Evolutionary conservation across 345 rosid genomes (phyloP), one percentile per base, ranked within the genome.

Genomic region (Boechera stricta): DNA sequence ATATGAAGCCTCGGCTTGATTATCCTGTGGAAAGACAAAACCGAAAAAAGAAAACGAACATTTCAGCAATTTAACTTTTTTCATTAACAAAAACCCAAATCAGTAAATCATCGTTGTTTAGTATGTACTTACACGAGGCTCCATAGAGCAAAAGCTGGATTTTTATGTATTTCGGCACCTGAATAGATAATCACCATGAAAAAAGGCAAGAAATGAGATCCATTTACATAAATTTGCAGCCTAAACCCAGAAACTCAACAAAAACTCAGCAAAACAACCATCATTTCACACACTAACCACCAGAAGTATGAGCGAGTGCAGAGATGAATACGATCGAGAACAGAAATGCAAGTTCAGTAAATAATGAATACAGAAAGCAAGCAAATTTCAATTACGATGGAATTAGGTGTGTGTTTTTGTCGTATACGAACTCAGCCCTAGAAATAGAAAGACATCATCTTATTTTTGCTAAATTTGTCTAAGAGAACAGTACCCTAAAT

Each of bases 1-100:
- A 41, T 79, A 82, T 18, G 80, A 73, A 53, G 82, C 81, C 83
- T 78, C 82, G 47, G 72, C 82, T 69, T 80, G 76, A 71, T 41
- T 57, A 67, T 76, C 83, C 87, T 80, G 51, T 64, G 21, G 48
- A 52, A 48, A 48, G 24, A 52, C 65, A 51, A 70, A 76, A 39
- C 11, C 49, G 1, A 7, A 0, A 41, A 51, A 61, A 75, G 12
- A 51, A 33, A 21, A 36, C 44, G 39, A 32, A 45, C 52, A 44
- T 39, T 57, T 7, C 33, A 48, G 58, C 28, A 58, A 13, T 12
- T 31, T 16, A 36, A 51, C n/a, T 3, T 3, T 41, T 4, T 65
- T 10, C 31, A 18, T 18, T 29, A 58, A 58, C 55, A 71, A 18
- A 39, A 26, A 69, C 26, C 63, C 35, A 66, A 51, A 53, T 6